phyloP scores from a whole-genome alignment of 768 basidiomycete genomes.

The Hemileccinum impolitum region DNA sequence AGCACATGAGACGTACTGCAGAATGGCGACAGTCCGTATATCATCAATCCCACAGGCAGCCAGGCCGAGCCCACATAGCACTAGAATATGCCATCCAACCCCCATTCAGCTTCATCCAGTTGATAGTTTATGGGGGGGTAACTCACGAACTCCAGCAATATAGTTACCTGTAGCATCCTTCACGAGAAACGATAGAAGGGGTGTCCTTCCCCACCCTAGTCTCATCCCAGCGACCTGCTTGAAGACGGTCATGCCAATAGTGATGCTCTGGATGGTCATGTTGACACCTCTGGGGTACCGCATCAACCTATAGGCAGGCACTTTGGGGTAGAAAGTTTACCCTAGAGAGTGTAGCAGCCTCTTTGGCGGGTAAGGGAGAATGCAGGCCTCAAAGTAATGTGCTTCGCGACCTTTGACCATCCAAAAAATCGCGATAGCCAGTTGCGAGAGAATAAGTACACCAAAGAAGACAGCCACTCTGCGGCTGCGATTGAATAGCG shows the following conservation, averaged over 20 bases:
- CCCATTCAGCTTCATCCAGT: not conserved
- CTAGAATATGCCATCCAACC: not conserved
- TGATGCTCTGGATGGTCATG: constrained; percentile 34
- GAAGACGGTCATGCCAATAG: constrained; percentile 37
- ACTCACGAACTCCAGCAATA: constrained; percentile 37
- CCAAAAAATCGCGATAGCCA: constrained; percentile 16
- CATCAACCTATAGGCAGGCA: not conserved
- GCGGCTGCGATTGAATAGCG: constrained; percentile 35
- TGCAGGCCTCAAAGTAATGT: constrained; percentile 16
- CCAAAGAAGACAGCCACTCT: constrained; percentile 20
- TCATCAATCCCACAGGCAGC: not conserved
- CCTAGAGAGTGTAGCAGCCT: not conserved
- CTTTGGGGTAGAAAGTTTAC: constrained; percentile 15
- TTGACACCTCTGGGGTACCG: constrained; percentile 6
- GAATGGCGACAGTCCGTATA: not conserved
- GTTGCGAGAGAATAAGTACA: constrained; percentile 11
- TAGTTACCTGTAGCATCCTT: constrained; percentile 48
- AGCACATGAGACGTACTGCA: constrained; percentile 4
- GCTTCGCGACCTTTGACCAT: constrained; percentile 15
- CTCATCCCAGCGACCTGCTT: constrained; percentile 36
- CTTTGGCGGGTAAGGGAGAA: constrained; percentile 17
- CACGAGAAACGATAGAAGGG: constrained; percentile 38
- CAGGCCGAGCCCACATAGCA: constrained; percentile 1
- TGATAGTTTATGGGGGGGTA: not conserved
- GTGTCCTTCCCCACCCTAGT: constrained; percentile 40